Evolutionary conservation across 495 filamentous ascomycete genomes (phyloP), one percentile per base, ranked within the genome.

Genomic region (Aspergillus carlsbadensis): DNA sequence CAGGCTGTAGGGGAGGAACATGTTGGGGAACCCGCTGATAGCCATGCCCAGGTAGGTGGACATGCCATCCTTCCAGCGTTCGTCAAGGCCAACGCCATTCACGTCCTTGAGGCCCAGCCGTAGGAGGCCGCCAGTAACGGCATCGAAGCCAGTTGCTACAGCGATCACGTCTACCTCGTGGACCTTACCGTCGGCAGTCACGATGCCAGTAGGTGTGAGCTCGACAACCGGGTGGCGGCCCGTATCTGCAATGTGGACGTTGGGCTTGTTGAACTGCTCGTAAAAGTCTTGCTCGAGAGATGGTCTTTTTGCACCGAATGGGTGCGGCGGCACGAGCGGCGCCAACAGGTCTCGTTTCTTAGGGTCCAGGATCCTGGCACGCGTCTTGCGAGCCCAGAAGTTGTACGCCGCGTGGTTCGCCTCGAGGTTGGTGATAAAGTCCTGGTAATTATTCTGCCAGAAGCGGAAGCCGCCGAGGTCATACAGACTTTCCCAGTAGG

Each of bases 141-240:
- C 67, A 57, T 84, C 81, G 63, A 81, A 85, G 0, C 82, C 82
- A 1, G 80, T 84, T 1, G 81, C 81, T 17, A 82, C 56, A 22
- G 75, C 75, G 53, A 85, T 73, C 10, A 77, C 50, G 61, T 85
- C 82, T 42, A 81, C 64, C 52, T 83, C 75, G 36, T 70, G 60
- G 29, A 69, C 35, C 10, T 64, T 64, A 7, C 71, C 76, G 52
- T 79, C 74, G 1, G 63, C 61, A 0, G 70, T 72, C 34, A 69
- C 57, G 42, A 84, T 71, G 1, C 81, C 80, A 0, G 68, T 67
- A 10, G 37, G 43, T 2, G 56, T 65, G 17, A 86, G 65, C 21
- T 70, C 71, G 4, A 58, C 59, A 39, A 86, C 78, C 0, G 76
- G 72, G 48, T 77, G 77, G 0, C 64, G 37, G 2, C 73, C 70